Base-by-base conservation (phyloP, 305 asterid species). In the Ajuga reptans region DNA sequence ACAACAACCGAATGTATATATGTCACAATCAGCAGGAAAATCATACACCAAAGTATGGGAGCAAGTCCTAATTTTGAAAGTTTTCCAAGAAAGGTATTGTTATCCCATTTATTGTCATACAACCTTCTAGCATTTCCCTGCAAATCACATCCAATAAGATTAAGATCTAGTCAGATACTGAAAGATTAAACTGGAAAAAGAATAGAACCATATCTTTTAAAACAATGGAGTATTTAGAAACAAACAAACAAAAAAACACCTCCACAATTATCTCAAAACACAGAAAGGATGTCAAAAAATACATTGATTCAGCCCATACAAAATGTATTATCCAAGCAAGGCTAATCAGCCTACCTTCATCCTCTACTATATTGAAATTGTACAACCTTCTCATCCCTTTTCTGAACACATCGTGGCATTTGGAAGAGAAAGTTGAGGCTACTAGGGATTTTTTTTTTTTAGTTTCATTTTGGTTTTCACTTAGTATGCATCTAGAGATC, bases 91-190 rank as follows among this genome's bases (percentile, higher is more conserved):
- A 75, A 77, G 75, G 87, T 87, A 79, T 77, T 93, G 70, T 79
- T 85, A 81, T 93, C 92, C 81, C 95, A 87, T 60, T 82, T 87
- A 63, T 85, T 89, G 46, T 93, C 96, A 56, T 81, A 88, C 79
- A 93, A 79, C 79, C 80, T 86, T 81, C 96, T 85, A 45, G 99
- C 96, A 61, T 93, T 93, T 57, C 95, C 97, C 99, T 93, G 87
- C 75, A 86, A 49, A 81, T 45, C 63, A 71, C 77, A 76, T 41
- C 72, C 72, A 55, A 55, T 37, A 39, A 54, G 55, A 69, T 24
- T 58, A 36, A 58, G 66, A 65, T 7, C 18, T 3, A 59, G 42
- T 45, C 71, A 47, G n/a, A 33, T 18, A 54, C 36, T 39, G 55
- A 68, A 52, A 56, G 11, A 45, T 45, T 2, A 56, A 27, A 62